Evolutionary conservation across 2,329 filamentous ascomycete genomes (phyloP).

Genomic region (Exophiala mesophila): DNA sequence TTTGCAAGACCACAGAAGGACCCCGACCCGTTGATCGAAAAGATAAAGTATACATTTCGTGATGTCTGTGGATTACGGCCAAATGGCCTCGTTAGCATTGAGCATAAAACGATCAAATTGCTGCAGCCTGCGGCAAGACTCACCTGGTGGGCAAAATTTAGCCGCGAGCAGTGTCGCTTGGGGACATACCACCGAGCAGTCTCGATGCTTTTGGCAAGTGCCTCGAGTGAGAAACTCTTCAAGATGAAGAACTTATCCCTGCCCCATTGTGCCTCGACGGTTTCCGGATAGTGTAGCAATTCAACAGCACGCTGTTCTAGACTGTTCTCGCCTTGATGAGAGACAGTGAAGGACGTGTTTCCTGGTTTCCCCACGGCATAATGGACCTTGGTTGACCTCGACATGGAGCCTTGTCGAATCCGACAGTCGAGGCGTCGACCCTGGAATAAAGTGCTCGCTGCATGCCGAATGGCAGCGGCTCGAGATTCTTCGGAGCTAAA

Average conservation of each 20-base stretch:
- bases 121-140: neutral
- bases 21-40: conserved; percentile 19
- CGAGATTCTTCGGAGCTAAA: conserved; percentile 12
- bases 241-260: conserved; percentile 19
- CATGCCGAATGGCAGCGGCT: conserved; percentile 12
- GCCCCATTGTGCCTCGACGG: conserved; percentile 9
- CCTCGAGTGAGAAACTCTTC: conserved; percentile 17
- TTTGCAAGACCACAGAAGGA: conserved; percentile 15
- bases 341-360: conserved; percentile 6
- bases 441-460: conserved; percentile 13
- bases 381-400: conserved; percentile 20
- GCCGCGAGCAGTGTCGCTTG: conserved; percentile 14
- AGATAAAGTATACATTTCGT: conserved; percentile 16
- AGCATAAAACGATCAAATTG: too few species aligned
- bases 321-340: conserved; percentile 1
- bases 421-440: conserved; percentile 18
- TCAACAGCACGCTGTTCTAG: conserved; percentile 13
- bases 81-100: too few species aligned
- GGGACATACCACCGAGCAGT: conserved; percentile 15
- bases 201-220: conserved; percentile 16
- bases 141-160: conserved; percentile 19
- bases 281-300: conserved; percentile 13
- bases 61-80: too few species aligned
- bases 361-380: conserved; percentile 10
- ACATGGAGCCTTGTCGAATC: conserved; percentile 11